These are phyloP conservation scores for Schizothecium vesticola DNA, from an alignment of 495 filamentous ascomycete genomes.

Conservation along the genomic window DNA sequence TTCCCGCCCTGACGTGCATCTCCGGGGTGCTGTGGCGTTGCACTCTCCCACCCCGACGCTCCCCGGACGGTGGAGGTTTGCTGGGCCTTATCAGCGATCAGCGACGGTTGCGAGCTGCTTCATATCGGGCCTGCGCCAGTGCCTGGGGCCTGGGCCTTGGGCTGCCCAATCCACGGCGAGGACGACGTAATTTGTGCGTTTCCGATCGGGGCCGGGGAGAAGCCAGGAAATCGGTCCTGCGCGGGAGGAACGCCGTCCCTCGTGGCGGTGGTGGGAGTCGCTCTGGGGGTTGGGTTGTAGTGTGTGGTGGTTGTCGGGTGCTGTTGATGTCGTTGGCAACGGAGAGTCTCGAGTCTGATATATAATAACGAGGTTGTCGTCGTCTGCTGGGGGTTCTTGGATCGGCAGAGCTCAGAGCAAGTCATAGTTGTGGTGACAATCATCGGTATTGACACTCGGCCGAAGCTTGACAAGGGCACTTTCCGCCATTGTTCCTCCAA, in stretches of 20 bases:
- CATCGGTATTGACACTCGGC: not conserved
- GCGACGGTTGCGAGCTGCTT: not conserved
- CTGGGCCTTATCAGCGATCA: slow-evolving; percentile 15
- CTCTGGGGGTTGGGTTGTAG: not conserved
- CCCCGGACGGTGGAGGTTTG: not conserved
- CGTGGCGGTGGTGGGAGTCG: not conserved
- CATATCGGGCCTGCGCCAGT: not conserved
- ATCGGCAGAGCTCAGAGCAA: not conserved
- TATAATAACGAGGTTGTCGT: not conserved
- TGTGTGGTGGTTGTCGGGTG: not conserved
- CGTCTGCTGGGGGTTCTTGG: not conserved
- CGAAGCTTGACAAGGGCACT: not conserved
- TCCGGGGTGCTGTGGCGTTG: slow-evolving; percentile 2
- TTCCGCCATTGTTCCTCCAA: not conserved
- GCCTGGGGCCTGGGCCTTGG: not conserved
- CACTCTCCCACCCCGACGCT: not conserved
- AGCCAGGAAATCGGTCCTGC: not conserved
- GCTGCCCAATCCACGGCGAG: slow-evolving; percentile 7
- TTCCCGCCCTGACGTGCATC: slow-evolving; percentile 5
- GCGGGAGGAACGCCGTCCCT: not conserved
- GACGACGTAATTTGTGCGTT: slow-evolving; percentile 9
- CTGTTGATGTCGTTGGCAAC: not conserved
- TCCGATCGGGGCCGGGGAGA: slow-evolving; percentile 13
- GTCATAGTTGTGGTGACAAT: not conserved
- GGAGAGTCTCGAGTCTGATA: not conserved